phyloP scores from a whole-genome alignment of 495 filamentous ascomycete species.

The Lepidopterella palustris region DNA sequence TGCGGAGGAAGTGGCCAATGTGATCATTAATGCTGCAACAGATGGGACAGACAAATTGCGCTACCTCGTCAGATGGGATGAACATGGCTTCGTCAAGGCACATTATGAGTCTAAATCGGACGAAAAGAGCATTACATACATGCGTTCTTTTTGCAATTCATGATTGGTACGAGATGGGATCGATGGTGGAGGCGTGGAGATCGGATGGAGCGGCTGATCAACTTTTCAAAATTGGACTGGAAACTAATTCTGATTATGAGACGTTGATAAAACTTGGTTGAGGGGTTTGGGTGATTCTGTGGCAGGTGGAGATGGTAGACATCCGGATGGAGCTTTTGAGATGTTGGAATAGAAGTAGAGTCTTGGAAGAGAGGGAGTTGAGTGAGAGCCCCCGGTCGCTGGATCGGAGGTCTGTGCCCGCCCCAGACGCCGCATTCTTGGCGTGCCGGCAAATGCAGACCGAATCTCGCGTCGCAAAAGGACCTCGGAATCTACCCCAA shows the following conservation, averaged over 20 bases:
- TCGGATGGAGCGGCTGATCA: not conserved
- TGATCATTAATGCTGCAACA: not conserved
- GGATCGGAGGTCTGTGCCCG: not conserved
- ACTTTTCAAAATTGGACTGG: not conserved
- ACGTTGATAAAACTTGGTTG: no score
- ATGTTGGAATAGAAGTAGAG: not conserved
- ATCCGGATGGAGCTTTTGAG: no score
- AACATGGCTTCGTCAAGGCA: not conserved
- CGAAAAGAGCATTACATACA: not conserved
- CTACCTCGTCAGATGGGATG: not conserved
- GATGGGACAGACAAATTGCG: not conserved
- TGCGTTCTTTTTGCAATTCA: not conserved
- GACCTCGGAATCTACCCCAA: conserved; percentile 2
- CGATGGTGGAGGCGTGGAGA: not conserved
- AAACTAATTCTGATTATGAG: no score
- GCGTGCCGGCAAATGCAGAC: not conserved
- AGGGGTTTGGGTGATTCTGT: no score
- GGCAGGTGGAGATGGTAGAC: no score
- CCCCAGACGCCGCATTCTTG: not conserved
- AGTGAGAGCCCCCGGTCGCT: not conserved
- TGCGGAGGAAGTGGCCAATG: not conserved
- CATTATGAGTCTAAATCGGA: not conserved
- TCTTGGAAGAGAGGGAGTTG: not conserved
- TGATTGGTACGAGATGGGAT: not conserved
- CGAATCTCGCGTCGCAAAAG: not conserved